These are phyloP conservation scores for Fusarium circinatum DNA, from an alignment of 2,329 filamentous ascomycete genomes.

Conservation along the genomic window DNA sequence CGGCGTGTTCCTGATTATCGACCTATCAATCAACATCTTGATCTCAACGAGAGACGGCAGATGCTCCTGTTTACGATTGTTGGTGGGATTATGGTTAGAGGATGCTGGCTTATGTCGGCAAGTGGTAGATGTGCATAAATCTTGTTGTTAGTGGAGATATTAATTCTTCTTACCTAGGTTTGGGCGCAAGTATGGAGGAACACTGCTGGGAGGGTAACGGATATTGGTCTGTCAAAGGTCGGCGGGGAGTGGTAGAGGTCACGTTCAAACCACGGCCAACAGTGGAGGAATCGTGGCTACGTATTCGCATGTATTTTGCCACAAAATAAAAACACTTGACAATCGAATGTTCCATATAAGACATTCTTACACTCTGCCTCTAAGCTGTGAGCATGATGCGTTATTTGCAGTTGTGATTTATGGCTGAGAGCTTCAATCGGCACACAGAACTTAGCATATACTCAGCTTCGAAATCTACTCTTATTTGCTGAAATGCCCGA, in stretches of 20 bases:
- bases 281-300: too few species aligned
- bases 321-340: accelerated
- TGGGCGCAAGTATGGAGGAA: background rate
- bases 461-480: background rate
- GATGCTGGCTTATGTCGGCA: background rate
- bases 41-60: background rate
- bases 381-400: too few species aligned
- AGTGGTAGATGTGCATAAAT: background rate
- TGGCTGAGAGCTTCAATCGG: too few species aligned
- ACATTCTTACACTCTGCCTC: too few species aligned
- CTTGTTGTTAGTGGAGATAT: too few species aligned
- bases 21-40: background rate
- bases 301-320: too few species aligned
- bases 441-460: too few species aligned
- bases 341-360: accelerated
- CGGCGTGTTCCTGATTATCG: background rate
- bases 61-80: background rate
- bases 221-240: background rate
- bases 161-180: background rate
- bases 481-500: background rate
- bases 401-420: too few species aligned
- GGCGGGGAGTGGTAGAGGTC: background rate
- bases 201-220: background rate
- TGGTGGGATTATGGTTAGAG: background rate
- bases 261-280: too few species aligned